Conservation (phyloP, 495 filamentous ascomycete genomes). For the Neurospora sp. region DNA sequence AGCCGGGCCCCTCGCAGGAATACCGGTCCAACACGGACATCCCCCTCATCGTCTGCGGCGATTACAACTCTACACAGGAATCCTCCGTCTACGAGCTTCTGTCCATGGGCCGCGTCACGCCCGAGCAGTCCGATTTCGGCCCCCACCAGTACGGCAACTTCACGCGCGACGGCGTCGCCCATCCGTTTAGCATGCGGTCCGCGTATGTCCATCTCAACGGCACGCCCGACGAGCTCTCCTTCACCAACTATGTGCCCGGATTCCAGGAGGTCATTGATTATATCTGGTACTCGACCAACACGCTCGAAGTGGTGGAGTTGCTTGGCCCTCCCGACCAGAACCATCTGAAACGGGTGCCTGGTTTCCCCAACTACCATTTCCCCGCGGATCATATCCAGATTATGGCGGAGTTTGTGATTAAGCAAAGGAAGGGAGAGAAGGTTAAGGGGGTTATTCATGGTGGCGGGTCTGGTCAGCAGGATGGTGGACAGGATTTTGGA, state of each 20-base stretch:
- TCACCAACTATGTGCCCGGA: slow-evolving; percentile 91
- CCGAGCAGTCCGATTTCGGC: slow-evolving; percentile 66
- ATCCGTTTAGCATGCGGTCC: slow-evolving; percentile 89
- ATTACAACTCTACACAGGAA: slow-evolving; percentile 82
- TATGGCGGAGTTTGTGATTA: slow-evolving; percentile 84
- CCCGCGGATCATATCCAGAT: slow-evolving; percentile 94
- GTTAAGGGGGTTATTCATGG: not conserved
- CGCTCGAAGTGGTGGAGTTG: slow-evolving; percentile 74
- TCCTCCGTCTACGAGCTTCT: slow-evolving; percentile 86
- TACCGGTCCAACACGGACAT: slow-evolving; percentile 80
- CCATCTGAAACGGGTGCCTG: slow-evolving; percentile 81
- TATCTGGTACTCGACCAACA: slow-evolving; percentile 91
- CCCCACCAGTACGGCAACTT: slow-evolving; percentile 75
- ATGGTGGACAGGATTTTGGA: not conserved
- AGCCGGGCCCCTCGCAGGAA: slow-evolving; percentile 49
- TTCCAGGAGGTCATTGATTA: slow-evolving; percentile 92
- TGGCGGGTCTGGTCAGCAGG: not conserved
- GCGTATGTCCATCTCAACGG: slow-evolving; percentile 60
- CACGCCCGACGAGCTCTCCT: slow-evolving; percentile 67
- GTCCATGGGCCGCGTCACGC: slow-evolving; percentile 57
- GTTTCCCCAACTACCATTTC: slow-evolving; percentile 96
- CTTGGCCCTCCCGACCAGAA: slow-evolving; percentile 86
- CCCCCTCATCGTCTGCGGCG: slow-evolving; percentile 82
- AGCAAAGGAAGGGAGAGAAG: slow-evolving; percentile 76
- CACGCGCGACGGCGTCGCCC: slow-evolving; percentile 79